Conservation (phyloP, 1,139 yeast species). For the Pneumocystis canis region DNA sequence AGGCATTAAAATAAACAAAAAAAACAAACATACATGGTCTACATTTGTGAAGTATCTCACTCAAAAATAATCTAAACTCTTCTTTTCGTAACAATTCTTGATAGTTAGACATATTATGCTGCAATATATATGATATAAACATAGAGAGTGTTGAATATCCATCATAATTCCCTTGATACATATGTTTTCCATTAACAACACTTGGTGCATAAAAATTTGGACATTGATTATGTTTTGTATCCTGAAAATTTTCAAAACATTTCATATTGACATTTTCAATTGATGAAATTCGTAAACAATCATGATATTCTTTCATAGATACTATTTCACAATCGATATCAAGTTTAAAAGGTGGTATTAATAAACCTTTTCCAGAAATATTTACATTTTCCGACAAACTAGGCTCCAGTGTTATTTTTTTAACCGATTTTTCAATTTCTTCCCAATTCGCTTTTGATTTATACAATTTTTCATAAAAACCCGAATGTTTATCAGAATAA, state of each 20-base stretch:
- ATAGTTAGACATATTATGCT: not conserved
- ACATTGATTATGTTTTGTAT: not conserved
- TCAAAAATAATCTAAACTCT: not conserved
- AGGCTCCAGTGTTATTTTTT: not conserved
- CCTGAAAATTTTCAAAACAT: not conserved
- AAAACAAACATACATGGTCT: not conserved
- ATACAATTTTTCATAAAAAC: not conserved
- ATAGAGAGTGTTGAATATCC: not conserved
- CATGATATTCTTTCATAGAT: not conserved
- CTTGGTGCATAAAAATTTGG: not conserved
- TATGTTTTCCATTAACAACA: not conserved
- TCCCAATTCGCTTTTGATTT: not conserved
- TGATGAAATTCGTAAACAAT: not conserved
- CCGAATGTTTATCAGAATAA: too few species aligned
- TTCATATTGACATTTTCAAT: not conserved
- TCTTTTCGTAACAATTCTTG: not conserved
- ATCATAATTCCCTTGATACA: not conserved
- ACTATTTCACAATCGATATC: not conserved
- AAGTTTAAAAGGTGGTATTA: not conserved
- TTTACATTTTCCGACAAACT: not conserved
- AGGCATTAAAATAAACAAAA: not conserved
- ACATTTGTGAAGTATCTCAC: not conserved
- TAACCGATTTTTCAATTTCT: not conserved
- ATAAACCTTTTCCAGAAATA: not conserved
- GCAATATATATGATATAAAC: not conserved